Evolutionary conservation across 2,329 filamentous ascomycete genomes (phyloP).

Genomic region (Ascochyta clinopodiicola): DNA sequence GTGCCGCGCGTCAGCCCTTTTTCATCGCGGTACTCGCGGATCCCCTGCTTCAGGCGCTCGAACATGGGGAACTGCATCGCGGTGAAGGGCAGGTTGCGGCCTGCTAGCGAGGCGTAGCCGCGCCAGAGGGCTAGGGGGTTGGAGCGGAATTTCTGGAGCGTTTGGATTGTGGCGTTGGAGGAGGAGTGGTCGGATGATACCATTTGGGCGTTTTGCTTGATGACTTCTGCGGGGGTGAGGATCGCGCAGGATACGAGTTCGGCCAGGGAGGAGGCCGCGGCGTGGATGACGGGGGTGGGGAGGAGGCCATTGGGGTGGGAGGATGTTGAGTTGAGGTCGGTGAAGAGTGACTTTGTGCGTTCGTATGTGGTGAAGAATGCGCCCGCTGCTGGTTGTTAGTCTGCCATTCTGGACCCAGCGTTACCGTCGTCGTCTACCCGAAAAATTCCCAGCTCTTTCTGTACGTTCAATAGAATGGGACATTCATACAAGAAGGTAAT

Average conservation of each 20-base stretch:
- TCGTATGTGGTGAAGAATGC: conserved; percentile 93
- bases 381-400: conserved; percentile 62
- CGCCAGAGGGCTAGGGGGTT: conserved; percentile 64
- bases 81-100: conserved; percentile 85
- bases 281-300: conserved; percentile 74
- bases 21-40: conserved; percentile 56
- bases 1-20: conserved; percentile 46
- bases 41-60: conserved; percentile 68
- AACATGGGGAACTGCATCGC: conserved; percentile 89
- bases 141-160: conserved; percentile 63
- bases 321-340: conserved; percentile 53
- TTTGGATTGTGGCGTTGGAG: conserved; percentile 61
- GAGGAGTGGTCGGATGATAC: conserved; percentile 51
- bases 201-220: conserved; percentile 95
- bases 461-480: neutral
- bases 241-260: conserved; percentile 87
- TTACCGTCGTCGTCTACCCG: neutral
- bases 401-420: neutral
- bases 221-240: conserved; percentile 85
- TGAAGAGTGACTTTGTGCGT: conserved; percentile 70
- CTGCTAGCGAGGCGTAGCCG: conserved; percentile 82
- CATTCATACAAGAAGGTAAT: conserved; percentile 73
- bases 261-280: conserved; percentile 74
- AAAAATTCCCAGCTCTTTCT: neutral
- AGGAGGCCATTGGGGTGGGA: conserved; percentile 52